Evolutionary conservation across 2,329 filamentous ascomycete genomes (phyloP).

Genomic region (Coniochaeta sp.): DNA sequence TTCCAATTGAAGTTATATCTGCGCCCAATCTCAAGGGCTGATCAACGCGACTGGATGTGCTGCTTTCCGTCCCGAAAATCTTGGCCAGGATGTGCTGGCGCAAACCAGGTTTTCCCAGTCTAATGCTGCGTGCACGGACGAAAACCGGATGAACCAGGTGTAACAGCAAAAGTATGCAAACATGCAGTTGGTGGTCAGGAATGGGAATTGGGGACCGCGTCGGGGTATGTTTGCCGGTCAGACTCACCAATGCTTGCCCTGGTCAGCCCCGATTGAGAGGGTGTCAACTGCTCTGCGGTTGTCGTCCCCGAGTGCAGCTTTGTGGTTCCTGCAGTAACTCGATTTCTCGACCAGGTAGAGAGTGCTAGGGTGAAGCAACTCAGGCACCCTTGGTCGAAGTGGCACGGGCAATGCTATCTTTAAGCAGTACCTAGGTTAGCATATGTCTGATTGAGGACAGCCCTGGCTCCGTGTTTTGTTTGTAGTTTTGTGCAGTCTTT

Average conservation of each 20-base stretch:
- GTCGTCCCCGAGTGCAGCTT: background rate
- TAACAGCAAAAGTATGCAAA: background rate
- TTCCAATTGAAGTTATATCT: background rate
- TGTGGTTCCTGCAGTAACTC: background rate
- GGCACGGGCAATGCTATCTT: background rate
- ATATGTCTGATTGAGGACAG: background rate
- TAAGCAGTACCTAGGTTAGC: background rate
- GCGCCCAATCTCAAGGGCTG: slow-evolving; percentile 4
- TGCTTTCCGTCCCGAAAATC: slow-evolving; percentile 6
- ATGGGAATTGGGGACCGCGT: background rate
- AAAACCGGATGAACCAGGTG: background rate
- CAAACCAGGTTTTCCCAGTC: slow-evolving; percentile 11
- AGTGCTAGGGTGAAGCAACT: background rate
- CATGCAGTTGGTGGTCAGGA: background rate
- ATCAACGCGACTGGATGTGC: slow-evolving; percentile 6
- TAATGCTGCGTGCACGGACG: background rate
- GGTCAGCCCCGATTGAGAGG: background rate
- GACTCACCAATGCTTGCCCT: slow-evolving; percentile 4
- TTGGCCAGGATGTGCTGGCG: slow-evolving; percentile 6
- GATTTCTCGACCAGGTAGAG: background rate
- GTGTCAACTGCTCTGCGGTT: background rate
- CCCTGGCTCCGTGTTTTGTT: background rate
- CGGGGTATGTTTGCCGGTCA: background rate
- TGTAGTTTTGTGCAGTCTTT: background rate
- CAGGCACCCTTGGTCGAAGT: background rate